Conservation (phyloP, 306 rosid species). For the Gastrolobium villosum region DNA sequence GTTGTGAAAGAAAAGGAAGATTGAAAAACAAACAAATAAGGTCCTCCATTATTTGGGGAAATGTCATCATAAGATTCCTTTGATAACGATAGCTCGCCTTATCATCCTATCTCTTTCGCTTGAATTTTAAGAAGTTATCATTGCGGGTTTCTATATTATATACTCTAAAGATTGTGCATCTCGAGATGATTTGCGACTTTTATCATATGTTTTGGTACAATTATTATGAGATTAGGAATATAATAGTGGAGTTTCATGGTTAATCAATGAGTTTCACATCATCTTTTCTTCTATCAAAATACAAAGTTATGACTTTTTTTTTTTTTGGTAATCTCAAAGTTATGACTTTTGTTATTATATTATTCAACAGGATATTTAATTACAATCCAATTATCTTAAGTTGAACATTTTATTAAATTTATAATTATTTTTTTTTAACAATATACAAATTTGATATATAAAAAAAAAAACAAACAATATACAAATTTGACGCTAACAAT, state of each 20-base stretch:
- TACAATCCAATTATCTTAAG: background rate
- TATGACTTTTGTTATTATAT: background rate
- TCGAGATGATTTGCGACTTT: background rate
- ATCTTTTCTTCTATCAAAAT: background rate
- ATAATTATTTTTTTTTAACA: too few species aligned
- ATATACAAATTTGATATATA: too few species aligned
- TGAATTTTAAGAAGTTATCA: background rate
- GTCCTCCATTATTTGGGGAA: background rate
- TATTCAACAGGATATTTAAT: background rate
- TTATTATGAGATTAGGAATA: background rate
- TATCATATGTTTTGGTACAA: background rate
- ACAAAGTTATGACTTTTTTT: background rate
- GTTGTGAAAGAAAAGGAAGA: background rate
- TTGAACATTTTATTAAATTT: too few species aligned
- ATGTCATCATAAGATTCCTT: constrained; percentile 31
- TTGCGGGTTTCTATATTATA: too few species aligned
- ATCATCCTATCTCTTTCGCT: background rate
- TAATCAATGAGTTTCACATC: background rate
- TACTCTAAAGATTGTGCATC: background rate
- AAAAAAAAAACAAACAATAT: too few species aligned
- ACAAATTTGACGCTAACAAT: too few species aligned
- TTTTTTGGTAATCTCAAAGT: background rate
- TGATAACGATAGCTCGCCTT: background rate
- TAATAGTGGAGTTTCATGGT: background rate
- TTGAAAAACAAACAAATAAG: background rate